Evolutionary conservation across 2,329 filamentous ascomycete genomes (phyloP), one percentile per base, ranked within the genome.

Genomic region (Beauveria australis): DNA sequence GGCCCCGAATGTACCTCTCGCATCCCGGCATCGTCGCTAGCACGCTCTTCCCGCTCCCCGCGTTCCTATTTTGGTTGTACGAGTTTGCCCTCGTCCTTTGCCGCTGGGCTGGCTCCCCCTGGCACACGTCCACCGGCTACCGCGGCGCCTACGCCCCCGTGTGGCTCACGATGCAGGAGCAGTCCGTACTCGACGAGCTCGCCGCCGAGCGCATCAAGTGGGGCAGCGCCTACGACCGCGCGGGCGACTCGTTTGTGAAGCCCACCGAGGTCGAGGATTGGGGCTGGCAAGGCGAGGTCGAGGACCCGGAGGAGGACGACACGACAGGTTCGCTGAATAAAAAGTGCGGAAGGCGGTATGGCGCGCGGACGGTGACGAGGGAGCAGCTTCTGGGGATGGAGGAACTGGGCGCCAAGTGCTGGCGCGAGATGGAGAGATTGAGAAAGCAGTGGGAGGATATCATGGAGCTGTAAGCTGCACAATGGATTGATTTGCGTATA

Each of bases 11-110:
- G 68, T 95, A 94, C 75, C 71, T 96, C 63, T 81, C 86, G 0
- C 94, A 99, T 71, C 94, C 94, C 0, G 94, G 94, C 64, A 83
- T 99, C 63, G 89, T 92, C 65, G 87, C 84, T 58, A 96, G 92
- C 1, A 83, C 86, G 1, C 89, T 99, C 64, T 83, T 97, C 64
- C 87, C 89, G 1, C 80, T 97, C 8, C 81, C 84, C 55, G 79
- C 81, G 65, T 78, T 92, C 65, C 79, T 96, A 63, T 82, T 85
- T 64, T 87, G 84, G 71, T 78, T 81, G 63, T 94, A 94, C 82
- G 74, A 83, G 55, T 69, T 83, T 22, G 77, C 82, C 3, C 87
- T 95, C 71, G 87, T 86, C 71, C 48, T 96, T 18, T 85, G 85
- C 16, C 89, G 93, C 64, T 86, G 83, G 77, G 71, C 92, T 28